phyloP scores from a whole-genome alignment of 2,329 filamentous ascomycete species.

The Fusarium circinatum region DNA sequence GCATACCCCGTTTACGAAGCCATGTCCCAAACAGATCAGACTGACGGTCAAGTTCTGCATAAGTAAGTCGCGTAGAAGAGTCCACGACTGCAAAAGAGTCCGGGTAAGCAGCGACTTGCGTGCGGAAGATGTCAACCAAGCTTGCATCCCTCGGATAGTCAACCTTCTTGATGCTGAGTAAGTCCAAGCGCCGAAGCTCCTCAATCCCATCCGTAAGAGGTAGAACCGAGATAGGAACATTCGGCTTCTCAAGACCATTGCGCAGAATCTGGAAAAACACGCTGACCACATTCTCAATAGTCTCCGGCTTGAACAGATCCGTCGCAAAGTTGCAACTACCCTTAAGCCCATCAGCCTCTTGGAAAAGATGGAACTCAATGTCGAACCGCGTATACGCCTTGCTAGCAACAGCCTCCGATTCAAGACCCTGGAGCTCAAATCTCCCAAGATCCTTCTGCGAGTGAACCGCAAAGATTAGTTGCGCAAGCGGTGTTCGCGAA shows the following conservation, averaged over 20 bases:
- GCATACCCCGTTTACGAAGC: conserved; percentile 8
- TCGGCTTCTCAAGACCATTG: conserved; percentile 18
- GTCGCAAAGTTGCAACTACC: conserved; percentile 31
- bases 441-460: conserved; percentile 36
- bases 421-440: conserved; percentile 27
- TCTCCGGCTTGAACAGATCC: conserved; percentile 37
- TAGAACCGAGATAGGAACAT: background rate
- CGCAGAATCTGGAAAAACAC: conserved; percentile 32
- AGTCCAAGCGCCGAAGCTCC: background rate
- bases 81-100: conserved; percentile 35
- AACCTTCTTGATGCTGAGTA: background rate
- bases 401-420: conserved; percentile 8
- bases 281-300: conserved; percentile 28
- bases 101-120: conserved; percentile 23
- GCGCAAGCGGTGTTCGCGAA: conserved; percentile 2
- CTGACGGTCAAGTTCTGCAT: conserved; percentile 32
- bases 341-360: conserved; percentile 12
- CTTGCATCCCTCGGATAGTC: conserved; percentile 24
- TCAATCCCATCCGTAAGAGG: background rate
- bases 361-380: conserved; percentile 42
- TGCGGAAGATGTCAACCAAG: conserved; percentile 36
- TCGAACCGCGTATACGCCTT: conserved; percentile 33
- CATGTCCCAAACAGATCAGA: conserved; percentile 33
- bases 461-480: conserved; percentile 16
- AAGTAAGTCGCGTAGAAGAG: conserved; percentile 23